These are phyloP conservation scores for Nitzschia sp. DNA, from an alignment of 108 stramenopile genomes.

Conservation along the genomic window DNA sequence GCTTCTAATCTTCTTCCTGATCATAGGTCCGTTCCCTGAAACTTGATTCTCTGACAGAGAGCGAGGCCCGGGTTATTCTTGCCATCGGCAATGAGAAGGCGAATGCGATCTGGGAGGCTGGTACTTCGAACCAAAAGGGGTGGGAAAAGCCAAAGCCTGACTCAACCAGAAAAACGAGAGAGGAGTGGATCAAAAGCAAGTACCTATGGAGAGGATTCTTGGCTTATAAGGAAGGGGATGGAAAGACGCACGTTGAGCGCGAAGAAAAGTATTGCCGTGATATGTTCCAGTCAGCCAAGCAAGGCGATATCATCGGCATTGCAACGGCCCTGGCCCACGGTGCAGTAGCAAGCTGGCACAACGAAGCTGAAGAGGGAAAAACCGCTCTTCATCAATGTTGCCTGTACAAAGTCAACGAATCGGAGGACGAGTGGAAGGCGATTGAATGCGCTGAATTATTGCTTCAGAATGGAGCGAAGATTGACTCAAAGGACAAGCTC, in stretches of 20 bases:
- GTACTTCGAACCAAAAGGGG: conserved; percentile 72
- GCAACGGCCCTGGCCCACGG: conserved; percentile 75
- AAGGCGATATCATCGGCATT: conserved; percentile 56
- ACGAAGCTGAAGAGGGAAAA: conserved; percentile 55
- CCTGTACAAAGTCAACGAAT: conserved; percentile 40
- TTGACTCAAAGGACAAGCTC: conserved; percentile 55
- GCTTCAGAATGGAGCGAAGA: conserved; percentile 76
- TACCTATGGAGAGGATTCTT: conserved; percentile 89
- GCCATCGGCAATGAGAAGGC: conserved; percentile 73
- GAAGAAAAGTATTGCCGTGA: conserved; percentile 63
- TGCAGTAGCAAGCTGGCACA: conserved; percentile 76
- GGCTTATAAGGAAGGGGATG: conserved; percentile 56
- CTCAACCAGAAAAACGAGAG: conserved; percentile 64
- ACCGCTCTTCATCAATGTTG: conserved; percentile 71
- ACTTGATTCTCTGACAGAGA: conserved; percentile 68
- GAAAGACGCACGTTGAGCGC: conserved; percentile 49
- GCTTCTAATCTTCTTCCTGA: neutral
- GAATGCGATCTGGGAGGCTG: conserved; percentile 86
- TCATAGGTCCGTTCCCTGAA: conserved; percentile 69
- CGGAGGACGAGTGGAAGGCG: conserved; percentile 53
- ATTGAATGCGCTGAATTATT: conserved; percentile 82
- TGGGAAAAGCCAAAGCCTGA: conserved; percentile 70
- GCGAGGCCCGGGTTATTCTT: conserved; percentile 60
- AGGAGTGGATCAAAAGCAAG: conserved; percentile 90
- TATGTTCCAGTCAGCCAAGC: conserved; percentile 65